phyloP scores from a whole-genome alignment of 768 basidiomycete species.

The Auricularia auricula-judae region DNA sequence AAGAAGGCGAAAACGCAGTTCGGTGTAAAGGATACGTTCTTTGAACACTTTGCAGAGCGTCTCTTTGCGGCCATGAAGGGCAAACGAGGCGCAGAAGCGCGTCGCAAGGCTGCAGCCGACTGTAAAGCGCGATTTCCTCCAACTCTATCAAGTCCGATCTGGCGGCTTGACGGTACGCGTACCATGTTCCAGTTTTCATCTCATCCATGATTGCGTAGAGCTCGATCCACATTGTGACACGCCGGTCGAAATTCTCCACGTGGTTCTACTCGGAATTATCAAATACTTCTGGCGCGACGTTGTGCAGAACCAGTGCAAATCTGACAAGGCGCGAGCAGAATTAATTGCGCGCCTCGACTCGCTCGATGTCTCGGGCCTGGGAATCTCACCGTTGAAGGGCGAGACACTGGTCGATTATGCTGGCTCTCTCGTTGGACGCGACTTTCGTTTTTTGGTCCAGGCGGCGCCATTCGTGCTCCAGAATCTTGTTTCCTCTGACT shows the following conservation, averaged over 20 bases:
- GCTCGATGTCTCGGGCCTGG: slow-evolving; percentile 18
- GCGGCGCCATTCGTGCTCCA: slow-evolving; percentile 22
- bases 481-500: slow-evolving; percentile 13
- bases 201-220: background rate
- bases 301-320: slow-evolving; percentile 4
- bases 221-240: slow-evolving; percentile 11
- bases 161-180: background rate
- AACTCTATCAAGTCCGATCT: background rate
- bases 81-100: background rate
- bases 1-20: background rate
- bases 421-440: slow-evolving; percentile 25
- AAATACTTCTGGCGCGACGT: slow-evolving; percentile 39
- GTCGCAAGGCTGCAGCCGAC: background rate
- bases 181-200: background rate
- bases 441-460: slow-evolving; percentile 22
- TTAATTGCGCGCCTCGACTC: slow-evolving; percentile 13
- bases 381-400: slow-evolving; percentile 19
- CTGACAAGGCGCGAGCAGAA: background rate
- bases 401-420: slow-evolving; percentile 26
- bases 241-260: slow-evolving; percentile 19
- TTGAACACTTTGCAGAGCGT: background rate
- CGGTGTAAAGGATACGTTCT: background rate
- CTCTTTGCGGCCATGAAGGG: background rate
- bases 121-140: background rate
- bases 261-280: slow-evolving; percentile 32